Conservation (phyloP, 192 early-diverging fungal genomes). For the Obelidium mucronatum region DNA sequence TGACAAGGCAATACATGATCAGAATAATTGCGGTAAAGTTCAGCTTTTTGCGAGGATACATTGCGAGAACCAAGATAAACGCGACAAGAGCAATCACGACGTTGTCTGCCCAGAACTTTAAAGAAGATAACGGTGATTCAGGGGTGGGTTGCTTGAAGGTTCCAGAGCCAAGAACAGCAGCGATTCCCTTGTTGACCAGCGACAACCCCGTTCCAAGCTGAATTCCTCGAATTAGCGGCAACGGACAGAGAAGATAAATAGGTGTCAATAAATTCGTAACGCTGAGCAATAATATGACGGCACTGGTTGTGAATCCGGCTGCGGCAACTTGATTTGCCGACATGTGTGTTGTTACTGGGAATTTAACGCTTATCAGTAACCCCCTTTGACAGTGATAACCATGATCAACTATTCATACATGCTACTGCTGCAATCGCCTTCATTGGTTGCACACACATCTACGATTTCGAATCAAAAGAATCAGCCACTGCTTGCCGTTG, state of each 20-base stretch:
- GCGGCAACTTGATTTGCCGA: conserved; percentile 59
- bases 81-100: conserved; percentile 36
- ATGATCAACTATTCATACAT: too few species aligned
- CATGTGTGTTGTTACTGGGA: conserved; percentile 45
- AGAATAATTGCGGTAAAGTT: conserved; percentile 31
- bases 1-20: conserved; percentile 14
- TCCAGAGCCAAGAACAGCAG: conserved; percentile 47
- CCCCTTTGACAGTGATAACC: neutral
- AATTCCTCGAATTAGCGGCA: conserved; percentile 77
- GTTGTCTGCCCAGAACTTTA: conserved; percentile 73
- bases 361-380: conserved; percentile 71
- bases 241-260: conserved; percentile 21
- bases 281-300: conserved; percentile 72
- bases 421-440: conserved; percentile 90
- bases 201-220: conserved; percentile 86
- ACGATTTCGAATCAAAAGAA: neutral
- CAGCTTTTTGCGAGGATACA: conserved; percentile 17
- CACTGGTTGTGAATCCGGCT: conserved; percentile 75
- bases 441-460: conserved; percentile 93
- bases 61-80: neutral
- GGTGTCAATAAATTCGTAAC: conserved; percentile 56
- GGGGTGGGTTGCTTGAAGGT: conserved; percentile 53
- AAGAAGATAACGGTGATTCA: neutral
- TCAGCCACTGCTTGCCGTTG: too few species aligned
- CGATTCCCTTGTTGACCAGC: conserved; percentile 58